Base-by-base conservation (phyloP, 257 asterid genomes). In the Capsicum rhomboideum region DNA sequence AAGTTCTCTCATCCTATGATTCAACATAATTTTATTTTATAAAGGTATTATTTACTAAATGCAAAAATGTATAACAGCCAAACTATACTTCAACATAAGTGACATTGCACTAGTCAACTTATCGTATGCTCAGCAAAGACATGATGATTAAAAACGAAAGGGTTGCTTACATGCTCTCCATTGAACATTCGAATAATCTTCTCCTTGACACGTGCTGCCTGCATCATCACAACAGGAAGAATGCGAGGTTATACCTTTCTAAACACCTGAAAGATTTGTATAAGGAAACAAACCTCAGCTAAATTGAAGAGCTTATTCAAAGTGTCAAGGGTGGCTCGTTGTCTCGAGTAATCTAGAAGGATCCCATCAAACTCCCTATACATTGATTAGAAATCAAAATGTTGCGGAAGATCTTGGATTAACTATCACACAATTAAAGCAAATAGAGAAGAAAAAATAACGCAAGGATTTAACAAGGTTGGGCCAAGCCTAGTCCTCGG, bases 331-430 rank as follows among this genome's bases (percentile, higher is more conserved):
- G 93, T 93, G 77, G 94, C 95, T 82, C 91, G 80, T 84, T 97
- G 99, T 91, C 99, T 91, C 17, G 99, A 93, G 83, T 91, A 97
- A 89, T 97, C 99, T 90, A 97, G 84, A 86, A 92, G 84, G 64
- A 94, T 88, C 87, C 93, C 94, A 72, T 96, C 99, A 83, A 87
- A 91, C 86, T 95, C 99, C 80, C 99, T 96, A 90, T 79, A 75
- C 3, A 63, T 44, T 42, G 52, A 68, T 68, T 18, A 68, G 52
- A n/a, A 18, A 29, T 66, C 13, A 66, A 68, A 68, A 68, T 18
- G 17, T 68, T 68, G 44, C 9, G 4, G 44, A 68, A 34, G 0
- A 58, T 58, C 66, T 58, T 9, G 14, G 13, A 58, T n/a, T 34
- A 68, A 9, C 17, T 9, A 34, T 28, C 66, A 58, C 66, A 58